Conservation (phyloP, 2,329 filamentous ascomycete species). For the Scytalidium lignicola region DNA sequence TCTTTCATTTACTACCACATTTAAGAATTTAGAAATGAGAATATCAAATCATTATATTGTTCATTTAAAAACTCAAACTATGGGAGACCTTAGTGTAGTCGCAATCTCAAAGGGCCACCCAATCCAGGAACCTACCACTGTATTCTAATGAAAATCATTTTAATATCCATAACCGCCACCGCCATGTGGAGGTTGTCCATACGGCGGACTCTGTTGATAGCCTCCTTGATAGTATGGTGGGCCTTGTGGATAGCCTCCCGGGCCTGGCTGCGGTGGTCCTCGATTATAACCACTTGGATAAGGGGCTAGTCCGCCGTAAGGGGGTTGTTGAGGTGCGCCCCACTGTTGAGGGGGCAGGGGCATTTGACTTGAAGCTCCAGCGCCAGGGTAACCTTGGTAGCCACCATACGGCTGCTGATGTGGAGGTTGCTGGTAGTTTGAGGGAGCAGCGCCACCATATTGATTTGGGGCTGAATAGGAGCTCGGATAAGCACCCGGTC, state of each 20-base stretch:
- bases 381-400: background rate
- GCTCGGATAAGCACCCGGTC: conserved; percentile 18
- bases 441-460: conserved; percentile 11
- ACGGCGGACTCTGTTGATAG: background rate
- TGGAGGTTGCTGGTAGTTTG: conserved; percentile 9
- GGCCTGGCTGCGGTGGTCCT: conserved; percentile 8
- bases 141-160: background rate
- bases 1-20: no score
- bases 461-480: conserved; percentile 14
- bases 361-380: background rate
- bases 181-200: conserved; percentile 7
- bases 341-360: background rate
- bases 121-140: background rate
- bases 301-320: conserved; percentile 1
- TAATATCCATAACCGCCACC: conserved; percentile 1
- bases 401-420: conserved; percentile 1
- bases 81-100: no score
- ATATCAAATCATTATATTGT: no score
- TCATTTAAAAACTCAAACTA: no score
- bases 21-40: no score
- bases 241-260: conserved; percentile 4
- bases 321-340: conserved; percentile 6
- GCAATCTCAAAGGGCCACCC: no score
- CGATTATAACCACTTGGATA: conserved; percentile 7
- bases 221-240: conserved; percentile 5